phyloP scores from a whole-genome alignment of 495 filamentous ascomycete species.

The Patellaria atrata region DNA sequence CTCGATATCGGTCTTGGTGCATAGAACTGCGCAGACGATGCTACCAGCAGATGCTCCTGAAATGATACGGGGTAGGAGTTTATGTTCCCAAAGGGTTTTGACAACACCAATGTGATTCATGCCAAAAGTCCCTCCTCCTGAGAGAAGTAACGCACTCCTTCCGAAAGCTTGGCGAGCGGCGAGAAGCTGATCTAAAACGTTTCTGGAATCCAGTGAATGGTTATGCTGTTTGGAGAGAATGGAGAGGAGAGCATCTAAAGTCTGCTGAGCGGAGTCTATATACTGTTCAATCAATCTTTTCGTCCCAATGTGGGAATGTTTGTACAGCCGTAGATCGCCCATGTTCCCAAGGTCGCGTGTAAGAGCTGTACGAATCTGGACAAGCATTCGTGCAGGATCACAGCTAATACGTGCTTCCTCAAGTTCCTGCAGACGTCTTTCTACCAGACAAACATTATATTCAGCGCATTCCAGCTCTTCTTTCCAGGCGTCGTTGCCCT shows the following conservation, averaged over 20 bases:
- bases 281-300: constrained; percentile 78
- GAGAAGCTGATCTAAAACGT: constrained; percentile 60
- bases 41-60: constrained; percentile 91
- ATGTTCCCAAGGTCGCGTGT: constrained; percentile 74
- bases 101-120: constrained; percentile 96
- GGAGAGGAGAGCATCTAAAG: constrained; percentile 55
- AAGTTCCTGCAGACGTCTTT: constrained; percentile 52
- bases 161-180: constrained; percentile 77
- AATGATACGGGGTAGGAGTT: constrained; percentile 75
- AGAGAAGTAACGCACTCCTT: constrained; percentile 71
- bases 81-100: constrained; percentile 63
- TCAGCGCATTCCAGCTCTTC: constrained; percentile 44
- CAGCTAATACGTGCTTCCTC: constrained; percentile 59
- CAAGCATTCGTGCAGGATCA: constrained; percentile 64
- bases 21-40: constrained; percentile 78
- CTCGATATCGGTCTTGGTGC: constrained; percentile 73
- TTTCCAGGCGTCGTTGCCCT: constrained; percentile 78
- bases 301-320: constrained; percentile 72
- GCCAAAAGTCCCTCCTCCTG: constrained; percentile 84
- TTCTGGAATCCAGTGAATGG: constrained; percentile 42
- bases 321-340: constrained; percentile 70
- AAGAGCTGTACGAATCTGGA: constrained; percentile 64
- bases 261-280: constrained; percentile 60
- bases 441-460: constrained; percentile 55
- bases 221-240: constrained; percentile 39